Percentiles rank a stretch among this genome's conserved stretches.
These are phyloP conservation scores for Simplicillium sp. DNA, from an alignment of 2,329 filamentous ascomycete genomes.

Conservation along the genomic window DNA sequence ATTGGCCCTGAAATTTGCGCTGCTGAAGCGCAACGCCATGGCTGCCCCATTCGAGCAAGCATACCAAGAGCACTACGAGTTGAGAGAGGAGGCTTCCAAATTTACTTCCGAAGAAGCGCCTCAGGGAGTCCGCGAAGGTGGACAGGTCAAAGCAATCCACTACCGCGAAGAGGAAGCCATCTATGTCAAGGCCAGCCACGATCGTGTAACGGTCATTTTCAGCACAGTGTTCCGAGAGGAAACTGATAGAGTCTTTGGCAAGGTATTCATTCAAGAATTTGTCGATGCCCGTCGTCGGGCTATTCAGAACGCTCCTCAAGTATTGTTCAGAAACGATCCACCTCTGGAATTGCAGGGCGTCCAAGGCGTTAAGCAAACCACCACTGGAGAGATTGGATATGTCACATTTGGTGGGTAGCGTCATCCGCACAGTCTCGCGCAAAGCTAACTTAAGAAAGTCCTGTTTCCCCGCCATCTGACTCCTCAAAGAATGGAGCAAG, in stretches of 20 bases:
- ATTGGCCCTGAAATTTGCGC: conserved; percentile 74
- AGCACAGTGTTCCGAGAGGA: conserved; percentile 97
- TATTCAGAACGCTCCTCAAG: conserved; percentile 96
- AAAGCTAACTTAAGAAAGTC: conserved; percentile 42
- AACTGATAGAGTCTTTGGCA: conserved; percentile 93
- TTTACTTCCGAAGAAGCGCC: conserved; percentile 93
- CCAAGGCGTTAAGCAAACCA: conserved; percentile 66
- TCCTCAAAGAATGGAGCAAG: conserved; percentile 79
- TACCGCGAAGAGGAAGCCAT: conserved; percentile 99
- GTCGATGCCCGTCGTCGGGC: conserved; percentile 90
- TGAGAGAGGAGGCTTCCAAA: conserved; percentile 81
- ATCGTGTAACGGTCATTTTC: conserved; percentile 98
- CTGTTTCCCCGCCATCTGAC: conserved; percentile 94
- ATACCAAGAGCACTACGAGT: conserved; percentile 80
- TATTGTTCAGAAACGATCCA: conserved; percentile 90
- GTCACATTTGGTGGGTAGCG: conserved; percentile 78
- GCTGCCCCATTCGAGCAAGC: conserved; percentile 96
- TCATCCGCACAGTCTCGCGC: neutral
- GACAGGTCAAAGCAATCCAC: conserved; percentile 90
- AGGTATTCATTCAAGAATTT: conserved; percentile 98
- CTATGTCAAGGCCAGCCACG: conserved; percentile 94
- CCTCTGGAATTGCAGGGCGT: conserved; percentile 85
- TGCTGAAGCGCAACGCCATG: conserved; percentile 98
- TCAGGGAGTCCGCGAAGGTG: conserved; percentile 80
- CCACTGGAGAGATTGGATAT: conserved; percentile 85